Base-by-base conservation (phyloP, 106 monocot genomes). In the Alisma plantagoaquatica region DNA sequence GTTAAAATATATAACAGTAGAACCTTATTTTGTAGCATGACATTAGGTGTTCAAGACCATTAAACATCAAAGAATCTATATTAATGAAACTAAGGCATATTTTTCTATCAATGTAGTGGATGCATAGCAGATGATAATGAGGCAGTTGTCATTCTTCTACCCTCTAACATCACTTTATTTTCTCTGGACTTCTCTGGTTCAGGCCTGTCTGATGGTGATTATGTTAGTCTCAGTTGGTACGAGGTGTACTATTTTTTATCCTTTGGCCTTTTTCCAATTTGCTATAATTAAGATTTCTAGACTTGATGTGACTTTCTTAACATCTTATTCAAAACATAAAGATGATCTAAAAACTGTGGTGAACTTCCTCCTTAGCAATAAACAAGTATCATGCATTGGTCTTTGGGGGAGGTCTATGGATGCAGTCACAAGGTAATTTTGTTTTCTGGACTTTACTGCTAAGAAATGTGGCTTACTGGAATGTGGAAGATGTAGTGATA, bases 321-420 rank as follows among this genome's bases (percentile, higher is more conserved):
- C 44, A 9, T 21, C 4, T 19, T n/a, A 12, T 23, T 20, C 49
- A 22, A 3, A 27, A n/a, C 83, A 94, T 87, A 94, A 83, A 70
- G 87, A 94, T 56, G 93, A 94, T 73, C 80, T 94, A 41, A 77
- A 25, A 51, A 71, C 77, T 55, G 93, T 81, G 11, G 93, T 94
- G 20, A 60, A 80, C 65, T 56, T 83, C 64, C 66, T 94, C 57
- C 57, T 87, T 23, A 54, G 54, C 2, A 75, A 83, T 59, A 78
- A 75, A 45, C 75, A 77, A 47, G 69, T 87, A 56, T 87, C 93
- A 26, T 84, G 65, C 48, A 94, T 94, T 70, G 93, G 93, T 44
- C 63, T 94, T 56, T 94, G 93, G 93, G 93, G 93, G 19, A 86
- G 87, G 33, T 94, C 93, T 54, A 94, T 94, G 93, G 93, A 87